These are phyloP conservation scores for Zoysia japonica DNA, from an alignment of 176 grass and related monocot genomes.

Conservation along the genomic window DNA sequence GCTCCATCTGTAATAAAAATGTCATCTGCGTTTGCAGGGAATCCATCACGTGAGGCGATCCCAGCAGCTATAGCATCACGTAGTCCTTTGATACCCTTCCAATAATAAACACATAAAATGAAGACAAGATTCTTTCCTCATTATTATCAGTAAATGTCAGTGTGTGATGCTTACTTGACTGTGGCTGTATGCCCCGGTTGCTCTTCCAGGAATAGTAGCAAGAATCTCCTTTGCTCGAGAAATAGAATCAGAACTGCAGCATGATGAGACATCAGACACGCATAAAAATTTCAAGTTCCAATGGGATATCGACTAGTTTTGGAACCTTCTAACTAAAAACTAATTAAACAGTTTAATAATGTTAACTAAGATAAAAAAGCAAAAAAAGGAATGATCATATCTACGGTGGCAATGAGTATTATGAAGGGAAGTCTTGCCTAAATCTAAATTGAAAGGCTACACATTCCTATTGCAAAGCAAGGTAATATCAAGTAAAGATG, in stretches of 20 bases:
- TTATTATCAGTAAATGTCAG: constrained; percentile 34
- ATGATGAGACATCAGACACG: constrained; percentile 34
- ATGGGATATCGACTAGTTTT: background rate
- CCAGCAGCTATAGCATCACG: constrained; percentile 95
- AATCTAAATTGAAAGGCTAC: background rate
- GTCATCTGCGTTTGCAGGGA: constrained; percentile 90
- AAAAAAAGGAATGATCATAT: constrained; percentile 14
- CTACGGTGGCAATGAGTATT: background rate
- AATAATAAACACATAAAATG: constrained; percentile 37
- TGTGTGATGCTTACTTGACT: constrained; percentile 64
- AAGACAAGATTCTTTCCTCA: constrained; percentile 16
- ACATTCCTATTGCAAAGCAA: background rate
- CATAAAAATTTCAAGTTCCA: constrained; percentile 34
- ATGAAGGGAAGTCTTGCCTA: background rate
- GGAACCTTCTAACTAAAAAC: constrained; percentile 1
- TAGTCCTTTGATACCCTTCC: constrained; percentile 90
- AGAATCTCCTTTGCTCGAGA: constrained; percentile 77
- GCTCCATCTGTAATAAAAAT: constrained; percentile 98
- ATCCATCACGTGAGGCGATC: constrained; percentile 83
- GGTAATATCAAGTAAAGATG: background rate
- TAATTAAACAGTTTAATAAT: background rate
- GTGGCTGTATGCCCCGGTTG: constrained; percentile 96
- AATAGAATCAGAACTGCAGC: constrained; percentile 76
- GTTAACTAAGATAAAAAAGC: background rate
- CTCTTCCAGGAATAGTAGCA: constrained; percentile 72